phyloP scores from a whole-genome alignment of 2,329 filamentous ascomycete species.

The Ilyonectria robusta region DNA sequence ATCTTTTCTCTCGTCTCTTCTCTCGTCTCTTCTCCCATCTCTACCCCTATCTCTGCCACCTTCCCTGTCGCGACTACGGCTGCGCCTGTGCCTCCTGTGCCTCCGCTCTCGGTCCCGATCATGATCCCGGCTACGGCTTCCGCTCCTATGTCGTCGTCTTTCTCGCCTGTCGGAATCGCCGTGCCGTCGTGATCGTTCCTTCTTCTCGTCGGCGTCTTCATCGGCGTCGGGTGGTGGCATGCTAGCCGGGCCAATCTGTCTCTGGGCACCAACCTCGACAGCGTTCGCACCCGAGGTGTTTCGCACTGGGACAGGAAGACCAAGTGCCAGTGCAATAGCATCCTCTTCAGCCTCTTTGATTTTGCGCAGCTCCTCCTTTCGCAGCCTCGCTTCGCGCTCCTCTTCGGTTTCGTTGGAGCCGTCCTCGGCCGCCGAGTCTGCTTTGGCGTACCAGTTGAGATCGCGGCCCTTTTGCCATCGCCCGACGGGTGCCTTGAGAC shows the following conservation, averaged over 20 bases:
- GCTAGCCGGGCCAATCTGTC: conserved; percentile 51
- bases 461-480: conserved; percentile 88
- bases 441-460: conserved; percentile 75
- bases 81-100: conserved; percentile 51
- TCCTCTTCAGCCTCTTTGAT: conserved; percentile 96
- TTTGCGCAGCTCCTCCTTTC: conserved; percentile 82
- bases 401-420: conserved; percentile 70
- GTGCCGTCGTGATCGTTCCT: conserved; percentile 51
- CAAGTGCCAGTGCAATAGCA: conserved; percentile 86
- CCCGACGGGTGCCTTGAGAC: conserved; percentile 90
- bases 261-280: conserved; percentile 69
- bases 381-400: conserved; percentile 71
- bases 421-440: conserved; percentile 60
- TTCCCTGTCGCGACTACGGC: conserved; percentile 51
- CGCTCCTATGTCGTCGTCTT: conserved; percentile 54
- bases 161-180: conserved; percentile 51
- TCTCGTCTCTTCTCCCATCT: conserved; percentile 27
- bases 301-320: conserved; percentile 78
- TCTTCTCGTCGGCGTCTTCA: conserved; percentile 42
- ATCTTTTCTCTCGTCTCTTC: conserved; percentile 30
- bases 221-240: conserved; percentile 43
- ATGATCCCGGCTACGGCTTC: conserved; percentile 52
- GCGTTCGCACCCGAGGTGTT: conserved; percentile 76
- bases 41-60: conserved; percentile 37
- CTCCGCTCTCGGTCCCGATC: conserved; percentile 48